Evolutionary conservation across 2,329 filamentous ascomycete genomes (phyloP).

Genomic region (Metarhizium anisopliae): DNA sequence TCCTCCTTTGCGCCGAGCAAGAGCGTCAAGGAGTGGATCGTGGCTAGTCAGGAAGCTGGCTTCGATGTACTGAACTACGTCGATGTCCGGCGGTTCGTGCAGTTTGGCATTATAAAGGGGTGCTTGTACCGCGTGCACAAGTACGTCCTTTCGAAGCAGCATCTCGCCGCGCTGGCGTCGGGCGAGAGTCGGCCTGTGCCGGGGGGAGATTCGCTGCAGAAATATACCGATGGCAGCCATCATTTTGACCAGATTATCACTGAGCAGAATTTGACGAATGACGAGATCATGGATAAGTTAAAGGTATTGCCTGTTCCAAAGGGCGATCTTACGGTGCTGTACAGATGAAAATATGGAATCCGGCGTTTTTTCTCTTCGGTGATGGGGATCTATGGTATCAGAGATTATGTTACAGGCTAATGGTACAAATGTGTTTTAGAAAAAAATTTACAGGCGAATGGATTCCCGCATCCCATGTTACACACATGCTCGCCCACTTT

Average conservation of each 20-base stretch:
- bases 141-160: constrained; percentile 66
- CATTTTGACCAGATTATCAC: constrained; percentile 77
- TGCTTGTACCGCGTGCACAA: constrained; percentile 90
- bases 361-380: neutral
- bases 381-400: neutral
- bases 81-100: constrained; percentile 84
- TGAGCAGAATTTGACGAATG: constrained; percentile 61
- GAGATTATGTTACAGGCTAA: constrained; percentile 1
- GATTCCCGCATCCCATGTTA: neutral
- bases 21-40: constrained; percentile 80
- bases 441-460: neutral
- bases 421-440: neutral
- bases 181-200: constrained; percentile 35
- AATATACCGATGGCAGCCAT: constrained; percentile 66
- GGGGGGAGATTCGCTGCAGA: constrained; percentile 46
- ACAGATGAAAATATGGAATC: constrained; percentile 27
- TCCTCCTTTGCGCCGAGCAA: constrained; percentile 74
- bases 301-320: constrained; percentile 44
- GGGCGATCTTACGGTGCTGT: constrained; percentile 46
- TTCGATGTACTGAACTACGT: constrained; percentile 63
- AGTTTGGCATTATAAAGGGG: constrained; percentile 93
- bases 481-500: neutral
- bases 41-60: constrained; percentile 58
- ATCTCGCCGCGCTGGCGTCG: constrained; percentile 46
- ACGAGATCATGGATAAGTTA: constrained; percentile 60